These are phyloP conservation scores for Phlegmacium glaucopus DNA, from an alignment of 768 basidiomycete genomes.

Conservation along the genomic window DNA sequence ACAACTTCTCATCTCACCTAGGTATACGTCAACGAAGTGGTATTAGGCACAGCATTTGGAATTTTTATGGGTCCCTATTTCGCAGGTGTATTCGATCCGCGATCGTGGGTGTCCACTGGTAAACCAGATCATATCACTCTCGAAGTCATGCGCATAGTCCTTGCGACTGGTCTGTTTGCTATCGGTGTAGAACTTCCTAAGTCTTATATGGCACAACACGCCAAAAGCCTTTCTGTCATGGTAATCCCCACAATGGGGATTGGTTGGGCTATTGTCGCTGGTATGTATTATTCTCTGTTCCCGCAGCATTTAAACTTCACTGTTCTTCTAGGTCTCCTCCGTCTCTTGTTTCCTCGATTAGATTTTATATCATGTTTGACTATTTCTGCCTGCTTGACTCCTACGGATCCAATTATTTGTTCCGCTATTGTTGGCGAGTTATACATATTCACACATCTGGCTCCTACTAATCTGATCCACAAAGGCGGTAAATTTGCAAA, in stretches of 20 bases:
- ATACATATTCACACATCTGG: neutral
- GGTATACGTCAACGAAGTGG: slow-evolving; percentile 91
- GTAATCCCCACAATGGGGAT: slow-evolving; percentile 81
- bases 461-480: neutral
- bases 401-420: slow-evolving; percentile 93
- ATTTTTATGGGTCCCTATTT: slow-evolving; percentile 70
- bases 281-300: slow-evolving; percentile 34
- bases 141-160: slow-evolving; percentile 87
- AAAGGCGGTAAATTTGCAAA: slow-evolving; percentile 69
- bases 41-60: slow-evolving; percentile 77
- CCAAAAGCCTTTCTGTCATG: slow-evolving; percentile 85
- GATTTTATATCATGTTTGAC: slow-evolving; percentile 74
- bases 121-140: slow-evolving; percentile 76
- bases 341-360: slow-evolving; percentile 67
- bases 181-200: slow-evolving; percentile 97
- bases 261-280: slow-evolving; percentile 76
- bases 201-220: slow-evolving; percentile 91
- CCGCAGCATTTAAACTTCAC: neutral
- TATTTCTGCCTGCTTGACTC: slow-evolving; percentile 86
- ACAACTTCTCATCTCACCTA: slow-evolving; percentile 20
- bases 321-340: slow-evolving; percentile 51
- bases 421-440: slow-evolving; percentile 70
- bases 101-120: slow-evolving; percentile 55
- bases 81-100: slow-evolving; percentile 71
- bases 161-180: slow-evolving; percentile 96